phyloP scores from a whole-genome alignment of 345 rosid genomes.

The Corchorus capsularis region DNA sequence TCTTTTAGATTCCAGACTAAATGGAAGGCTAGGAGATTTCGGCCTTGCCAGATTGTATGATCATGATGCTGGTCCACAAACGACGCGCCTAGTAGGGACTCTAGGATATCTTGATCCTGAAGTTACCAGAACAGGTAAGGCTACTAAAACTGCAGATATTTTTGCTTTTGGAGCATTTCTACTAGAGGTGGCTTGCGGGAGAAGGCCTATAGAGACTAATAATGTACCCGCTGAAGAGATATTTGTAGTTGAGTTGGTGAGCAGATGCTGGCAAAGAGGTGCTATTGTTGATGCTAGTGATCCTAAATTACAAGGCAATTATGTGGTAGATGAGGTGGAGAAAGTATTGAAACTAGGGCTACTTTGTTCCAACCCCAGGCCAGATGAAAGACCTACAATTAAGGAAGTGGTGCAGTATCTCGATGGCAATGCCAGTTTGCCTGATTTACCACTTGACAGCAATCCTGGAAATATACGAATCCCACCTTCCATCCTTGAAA shows the following conservation, averaged over 20 bases:
- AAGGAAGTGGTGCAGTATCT: constrained; percentile 30
- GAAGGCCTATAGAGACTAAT: constrained; percentile 40
- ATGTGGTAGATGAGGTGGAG: constrained; percentile 38
- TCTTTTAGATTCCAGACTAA: constrained; percentile 32
- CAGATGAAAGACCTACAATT: constrained; percentile 43
- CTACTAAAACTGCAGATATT: constrained; percentile 42
- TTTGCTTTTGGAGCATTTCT: constrained; percentile 47
- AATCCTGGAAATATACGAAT: too few relatives aligned
- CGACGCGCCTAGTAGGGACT: constrained; percentile 31
- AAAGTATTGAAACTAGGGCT: constrained; percentile 44
- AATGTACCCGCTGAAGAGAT: constrained; percentile 23
- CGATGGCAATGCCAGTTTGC: constrained; percentile 25
- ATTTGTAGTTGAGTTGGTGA: constrained; percentile 39
- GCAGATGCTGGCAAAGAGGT: constrained; percentile 38
- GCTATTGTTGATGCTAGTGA: constrained; percentile 37
- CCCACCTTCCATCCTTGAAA: neutral
- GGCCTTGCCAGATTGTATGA: constrained; percentile 37
- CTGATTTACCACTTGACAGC: constrained; percentile 20
- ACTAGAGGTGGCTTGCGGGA: constrained; percentile 54
- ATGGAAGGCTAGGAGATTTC: constrained; percentile 34
- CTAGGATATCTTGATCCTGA: constrained; percentile 56
- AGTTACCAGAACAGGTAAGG: constrained; percentile 41
- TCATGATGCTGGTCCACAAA: constrained; percentile 13
- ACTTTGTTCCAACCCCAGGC: constrained; percentile 38
- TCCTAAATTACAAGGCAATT: constrained; percentile 30